Evolutionary conservation across 1,284 basidiomycete species (phyloP).

Genomic region (Mycosarcoma mackinlayi): DNA sequence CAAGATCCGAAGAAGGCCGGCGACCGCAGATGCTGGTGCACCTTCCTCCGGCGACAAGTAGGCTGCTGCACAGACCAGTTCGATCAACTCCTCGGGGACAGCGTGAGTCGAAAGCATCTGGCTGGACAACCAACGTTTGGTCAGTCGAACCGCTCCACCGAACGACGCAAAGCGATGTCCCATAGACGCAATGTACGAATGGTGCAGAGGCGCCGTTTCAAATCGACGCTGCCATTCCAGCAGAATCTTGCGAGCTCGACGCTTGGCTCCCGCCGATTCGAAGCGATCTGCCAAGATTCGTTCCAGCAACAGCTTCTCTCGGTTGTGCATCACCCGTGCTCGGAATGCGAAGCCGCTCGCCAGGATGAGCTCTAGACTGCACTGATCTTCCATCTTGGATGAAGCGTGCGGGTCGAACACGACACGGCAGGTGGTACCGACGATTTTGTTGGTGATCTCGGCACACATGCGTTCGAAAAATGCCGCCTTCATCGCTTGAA

Average conservation of each 20-base stretch:
- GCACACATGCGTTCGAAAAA: slow-evolving; percentile 71
- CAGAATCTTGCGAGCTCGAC: slow-evolving; percentile 76
- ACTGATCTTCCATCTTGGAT: slow-evolving; percentile 75
- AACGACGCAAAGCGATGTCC: slow-evolving; percentile 84
- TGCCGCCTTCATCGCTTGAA: slow-evolving; percentile 94
- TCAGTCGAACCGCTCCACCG: slow-evolving; percentile 83
- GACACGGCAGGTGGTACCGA: slow-evolving; percentile 69
- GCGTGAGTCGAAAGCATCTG: slow-evolving; percentile 84
- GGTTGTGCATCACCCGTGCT: slow-evolving; percentile 85
- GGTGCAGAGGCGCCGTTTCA: slow-evolving; percentile 83
- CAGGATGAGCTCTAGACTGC: slow-evolving; percentile 81
- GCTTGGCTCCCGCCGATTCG: slow-evolving; percentile 68
- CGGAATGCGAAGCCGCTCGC: slow-evolving; percentile 88
- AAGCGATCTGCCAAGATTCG: slow-evolving; percentile 72
- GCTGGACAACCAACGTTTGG: slow-evolving; percentile 90
- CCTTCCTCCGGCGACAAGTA: slow-evolving; percentile 70
- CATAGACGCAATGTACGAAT: slow-evolving; percentile 82
- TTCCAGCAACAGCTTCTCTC: slow-evolving; percentile 83
- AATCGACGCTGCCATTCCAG: slow-evolving; percentile 78
- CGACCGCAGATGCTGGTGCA: slow-evolving; percentile 70
- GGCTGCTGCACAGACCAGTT: slow-evolving; percentile 80
- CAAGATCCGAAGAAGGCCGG: slow-evolving; percentile 84
- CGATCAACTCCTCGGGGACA: slow-evolving; percentile 81
- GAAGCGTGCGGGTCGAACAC: slow-evolving; percentile 71
- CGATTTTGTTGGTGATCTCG: slow-evolving; percentile 50